Base-by-base conservation (phyloP, 352 stramenopile species). In the Globisporangium uncinulatum region DNA sequence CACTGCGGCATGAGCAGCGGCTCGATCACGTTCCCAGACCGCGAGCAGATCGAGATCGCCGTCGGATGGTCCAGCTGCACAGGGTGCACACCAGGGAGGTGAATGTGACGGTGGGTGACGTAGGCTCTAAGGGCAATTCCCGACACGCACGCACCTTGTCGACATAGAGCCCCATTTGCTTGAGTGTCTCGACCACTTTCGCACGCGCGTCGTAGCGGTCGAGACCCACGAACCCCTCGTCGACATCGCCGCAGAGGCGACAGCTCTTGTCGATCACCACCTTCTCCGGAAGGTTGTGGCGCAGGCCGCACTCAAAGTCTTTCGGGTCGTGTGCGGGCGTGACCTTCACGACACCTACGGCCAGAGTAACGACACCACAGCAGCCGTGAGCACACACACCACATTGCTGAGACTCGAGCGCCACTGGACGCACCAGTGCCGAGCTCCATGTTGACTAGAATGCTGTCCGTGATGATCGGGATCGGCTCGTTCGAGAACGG, bases 311-410 rank as follows among this genome's bases (percentile, higher is more conserved):
- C 66, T 99, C 96, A 75, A 99, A 99, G 82, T 99, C 97, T 62
- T 99, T 99, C 4, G 96, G 92, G 70, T 99, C 97, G 65, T 99
- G 97, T 13, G 97, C 97, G 4, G 97, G 97, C n/a, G 97, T 99
- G 47, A 99, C 96, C 77, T 96, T 93, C 17, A 94, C 82, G 37
- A 91, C 85, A 63, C 81, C 78, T 89, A 50, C 24, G 10, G 6
- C 15, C 39, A n/a, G 41, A 7, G 6, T 0, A 17, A 31, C 7
- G 11, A 48, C 21, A 51, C 11, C n/a, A 50, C 17, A n/a, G 37
- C 41, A 32, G 1, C 8, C 2, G n/a, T 39, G 11, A 57, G 36
- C 10, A 13, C 6, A 15, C 14, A 29, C 32, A 9, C 5, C 21
- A 8, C 21, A 17, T 19, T n/a, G 14, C 41, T 5, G 15, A 14